phyloP scores from a whole-genome alignment of 208 protist species.

The Tetramitus jugosus region DNA sequence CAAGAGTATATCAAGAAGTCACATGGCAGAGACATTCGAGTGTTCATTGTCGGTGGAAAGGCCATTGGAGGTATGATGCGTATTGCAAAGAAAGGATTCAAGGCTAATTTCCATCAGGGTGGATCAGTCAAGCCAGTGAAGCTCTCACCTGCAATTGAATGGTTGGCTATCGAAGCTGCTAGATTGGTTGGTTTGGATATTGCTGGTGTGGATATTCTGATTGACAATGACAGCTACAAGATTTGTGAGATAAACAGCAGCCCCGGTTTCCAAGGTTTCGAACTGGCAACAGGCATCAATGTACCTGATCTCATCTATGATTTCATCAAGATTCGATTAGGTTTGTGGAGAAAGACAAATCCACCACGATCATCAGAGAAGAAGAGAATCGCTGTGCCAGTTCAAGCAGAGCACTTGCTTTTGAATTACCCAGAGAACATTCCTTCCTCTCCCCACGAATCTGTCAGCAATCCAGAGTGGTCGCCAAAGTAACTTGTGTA shows the following conservation, averaged over 20 bases:
- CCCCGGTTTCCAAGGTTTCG: conserved; percentile 16
- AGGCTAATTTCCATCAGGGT: conserved; percentile 17
- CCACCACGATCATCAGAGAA: not conserved
- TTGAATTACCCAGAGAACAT: not conserved
- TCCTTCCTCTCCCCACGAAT: too few relatives aligned
- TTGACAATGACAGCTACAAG: not conserved
- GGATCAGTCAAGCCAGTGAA: not conserved
- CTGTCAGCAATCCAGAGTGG: too few relatives aligned
- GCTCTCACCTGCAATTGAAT: not conserved
- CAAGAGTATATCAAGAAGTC: not conserved
- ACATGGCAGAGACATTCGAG: not conserved
- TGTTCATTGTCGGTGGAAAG: not conserved
- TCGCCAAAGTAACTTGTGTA: too few relatives aligned
- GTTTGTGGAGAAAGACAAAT: conserved; percentile 11
- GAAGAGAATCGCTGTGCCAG: not conserved
- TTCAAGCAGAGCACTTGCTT: not conserved
- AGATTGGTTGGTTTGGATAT: not conserved
- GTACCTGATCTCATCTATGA: conserved; percentile 25
- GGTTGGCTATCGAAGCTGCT: not conserved
- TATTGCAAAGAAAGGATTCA: not conserved
- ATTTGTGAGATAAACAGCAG: conserved; percentile 8
- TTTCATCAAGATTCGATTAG: conserved; percentile 7
- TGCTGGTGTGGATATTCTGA: conserved; percentile 4
- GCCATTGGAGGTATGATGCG: conserved; percentile 12
- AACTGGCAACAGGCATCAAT: conserved; percentile 25